Evolutionary conservation across 2,329 filamentous ascomycete species (phyloP).

Genomic region (Colletotrichum scovillei): DNA sequence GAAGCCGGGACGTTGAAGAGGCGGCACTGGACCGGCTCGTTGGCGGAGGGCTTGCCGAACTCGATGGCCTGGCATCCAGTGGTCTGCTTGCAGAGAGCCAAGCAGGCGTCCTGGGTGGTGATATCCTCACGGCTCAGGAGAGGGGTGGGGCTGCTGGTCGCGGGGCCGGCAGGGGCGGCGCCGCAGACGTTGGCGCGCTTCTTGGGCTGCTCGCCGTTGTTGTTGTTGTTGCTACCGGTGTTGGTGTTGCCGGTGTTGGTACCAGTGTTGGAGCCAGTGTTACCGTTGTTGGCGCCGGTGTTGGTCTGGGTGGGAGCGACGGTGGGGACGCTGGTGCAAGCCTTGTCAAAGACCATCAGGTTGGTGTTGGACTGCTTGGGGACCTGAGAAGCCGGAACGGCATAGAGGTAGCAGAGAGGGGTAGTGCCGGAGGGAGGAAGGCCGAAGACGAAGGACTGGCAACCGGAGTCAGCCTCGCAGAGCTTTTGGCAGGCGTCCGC

Average conservation of each 20-base stretch:
- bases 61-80: slow-evolving; percentile 42
- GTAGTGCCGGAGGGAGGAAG: slow-evolving; percentile 1
- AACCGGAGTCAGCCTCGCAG: slow-evolving; percentile 19
- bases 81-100: slow-evolving; percentile 29
- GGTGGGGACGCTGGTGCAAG: slow-evolving; percentile 19
- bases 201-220: slow-evolving; percentile 2
- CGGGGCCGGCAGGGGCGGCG: slow-evolving; percentile 25
- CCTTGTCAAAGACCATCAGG: slow-evolving; percentile 27
- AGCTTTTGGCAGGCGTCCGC: slow-evolving; percentile 27
- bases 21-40: slow-evolving; percentile 22
- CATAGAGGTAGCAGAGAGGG: slow-evolving; percentile 24
- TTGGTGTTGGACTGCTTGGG: slow-evolving; percentile 21
- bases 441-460: slow-evolving; percentile 22
- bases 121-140: slow-evolving; percentile 16
- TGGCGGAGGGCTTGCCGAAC: slow-evolving; percentile 39
- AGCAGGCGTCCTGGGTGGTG: slow-evolving; percentile 27
- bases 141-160: slow-evolving; percentile 11
- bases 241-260: neutral
- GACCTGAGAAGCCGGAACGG: slow-evolving; percentile 18
- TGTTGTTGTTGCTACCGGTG: slow-evolving; percentile 1
- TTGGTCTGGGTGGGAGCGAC: slow-evolving; percentile 2
- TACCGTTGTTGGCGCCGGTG: slow-evolving; percentile 4
- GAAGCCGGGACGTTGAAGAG: slow-evolving; percentile 27
- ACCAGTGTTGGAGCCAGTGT: neutral
- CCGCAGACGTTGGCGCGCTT: slow-evolving; percentile 30